Evolutionary conservation across 78 protist genomes (phyloP).

Genomic region (Neovahlkampfia damariscottae): DNA sequence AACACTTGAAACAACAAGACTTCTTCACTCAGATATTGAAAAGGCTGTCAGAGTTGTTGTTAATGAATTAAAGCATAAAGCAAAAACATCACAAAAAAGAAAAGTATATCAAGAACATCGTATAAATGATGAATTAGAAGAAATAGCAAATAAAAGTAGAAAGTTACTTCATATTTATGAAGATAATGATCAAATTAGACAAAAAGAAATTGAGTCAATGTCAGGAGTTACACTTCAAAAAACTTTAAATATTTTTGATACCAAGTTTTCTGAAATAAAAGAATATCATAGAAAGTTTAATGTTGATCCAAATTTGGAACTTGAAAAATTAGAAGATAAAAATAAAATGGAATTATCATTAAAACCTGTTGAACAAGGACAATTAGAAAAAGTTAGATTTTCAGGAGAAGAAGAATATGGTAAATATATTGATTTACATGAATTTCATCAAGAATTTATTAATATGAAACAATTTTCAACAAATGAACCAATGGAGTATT

Average conservation of each 20-base stretch:
- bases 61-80: background rate
- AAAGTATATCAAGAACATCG: background rate
- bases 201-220: background rate
- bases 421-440: background rate
- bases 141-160: background rate
- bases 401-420: slow-evolving; percentile 4
- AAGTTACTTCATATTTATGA: background rate
- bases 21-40: background rate
- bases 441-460: background rate
- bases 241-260: background rate
- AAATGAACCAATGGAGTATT: background rate
- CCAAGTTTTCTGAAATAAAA: background rate
- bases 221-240: background rate
- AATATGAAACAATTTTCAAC: background rate
- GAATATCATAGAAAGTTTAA: background rate
- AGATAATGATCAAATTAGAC: background rate
- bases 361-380: background rate
- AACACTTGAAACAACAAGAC: background rate
- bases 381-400: background rate
- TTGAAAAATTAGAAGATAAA: background rate
- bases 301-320: background rate
- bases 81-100: background rate
- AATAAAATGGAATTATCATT: too few species aligned
- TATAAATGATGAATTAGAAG: background rate
- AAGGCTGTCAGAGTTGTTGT: background rate